Base-by-base conservation (phyloP, 2,329 filamentous ascomycete genomes). In the Penicillium sp. region DNA sequence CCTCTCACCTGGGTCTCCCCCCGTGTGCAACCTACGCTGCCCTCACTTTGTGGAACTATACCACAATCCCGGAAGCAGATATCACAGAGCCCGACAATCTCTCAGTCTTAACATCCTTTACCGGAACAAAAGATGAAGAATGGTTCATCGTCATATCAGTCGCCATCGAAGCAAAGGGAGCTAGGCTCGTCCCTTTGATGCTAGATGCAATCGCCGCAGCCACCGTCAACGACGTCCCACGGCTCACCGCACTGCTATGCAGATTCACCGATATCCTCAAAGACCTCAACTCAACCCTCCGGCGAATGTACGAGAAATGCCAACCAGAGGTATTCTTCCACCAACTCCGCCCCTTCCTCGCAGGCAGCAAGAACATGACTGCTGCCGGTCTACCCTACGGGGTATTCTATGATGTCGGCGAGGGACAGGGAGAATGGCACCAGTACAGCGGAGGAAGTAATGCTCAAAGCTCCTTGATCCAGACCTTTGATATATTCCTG, bases 401-500 rank as follows among this genome's bases (percentile, higher is more conserved):
- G 10, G 76, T 83, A 2, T 82, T 80, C 58, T 83, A 82, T 58
- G 79, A 82, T 49, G 68, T 78, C 34, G 80, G 79, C 3, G 62
- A 78, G 7, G 78, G 77, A 0, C 71, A 73, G 33, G 80, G 79
- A 1, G 67, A 76, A 11, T 83, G 79, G 79, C 71, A 73, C 18
- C 77, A 80, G 46, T 79, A 81, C 53, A 77, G 79, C 28, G 81
- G 81, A 2, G 81, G 81, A 0, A 83, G 80, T 57, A 83, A 83
- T 60, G 81, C 79, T 0, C 81, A 83, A 60, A 82, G 79, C 65
- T 82, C 80, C 0, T 58, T 83, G 42, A 74, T 83, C 3, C 81
- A 83, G 45, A 78, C 82, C 18, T 80, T 82, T 54, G 81, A 83
- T 58, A 78, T 80, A 6, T 77, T 79, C 2, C 72, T 83, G 2